Percentiles rank a stretch among this genome's conserved stretches.
These are phyloP conservation scores for Anisogramma anomala DNA, from an alignment of 2,329 filamentous ascomycete genomes.

Conservation along the genomic window DNA sequence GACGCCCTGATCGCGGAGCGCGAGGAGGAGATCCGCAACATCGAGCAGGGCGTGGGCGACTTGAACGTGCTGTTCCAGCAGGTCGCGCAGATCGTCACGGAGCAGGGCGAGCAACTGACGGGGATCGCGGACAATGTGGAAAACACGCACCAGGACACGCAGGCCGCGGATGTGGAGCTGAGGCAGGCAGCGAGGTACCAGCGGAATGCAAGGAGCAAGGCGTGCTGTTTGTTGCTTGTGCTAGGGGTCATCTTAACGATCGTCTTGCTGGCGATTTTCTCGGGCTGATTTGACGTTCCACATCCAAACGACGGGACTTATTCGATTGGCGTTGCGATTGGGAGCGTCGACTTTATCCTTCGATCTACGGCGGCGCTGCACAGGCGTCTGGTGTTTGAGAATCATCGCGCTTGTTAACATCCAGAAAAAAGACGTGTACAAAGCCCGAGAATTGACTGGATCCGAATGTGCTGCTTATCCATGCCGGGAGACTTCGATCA, in stretches of 20 bases:
- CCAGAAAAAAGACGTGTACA: too few relatives aligned
- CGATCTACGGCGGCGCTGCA: too few relatives aligned
- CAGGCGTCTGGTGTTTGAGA: too few relatives aligned
- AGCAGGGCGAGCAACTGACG: conserved; percentile 82
- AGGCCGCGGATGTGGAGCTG: conserved; percentile 76
- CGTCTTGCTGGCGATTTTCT: conserved; percentile 72
- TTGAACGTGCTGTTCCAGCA: conserved; percentile 94
- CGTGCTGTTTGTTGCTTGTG: conserved; percentile 83
- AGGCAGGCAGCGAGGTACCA: conserved; percentile 82
- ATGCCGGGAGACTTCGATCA: too few relatives aligned
- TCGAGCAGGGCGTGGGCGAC: conserved; percentile 91
- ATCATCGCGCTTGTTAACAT: too few relatives aligned
- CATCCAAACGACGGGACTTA: too few relatives aligned
- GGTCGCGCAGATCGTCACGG: conserved; percentile 92
- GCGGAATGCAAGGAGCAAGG: conserved; percentile 88
- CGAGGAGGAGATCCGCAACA: conserved; percentile 92
- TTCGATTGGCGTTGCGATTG: not conserved
- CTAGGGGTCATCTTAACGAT: conserved; percentile 81
- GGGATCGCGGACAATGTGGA: conserved; percentile 84
- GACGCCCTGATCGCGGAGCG: conserved; percentile 92
- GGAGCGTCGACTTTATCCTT: not conserved
- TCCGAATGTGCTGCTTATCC: too few relatives aligned
- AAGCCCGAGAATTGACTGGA: too few relatives aligned
- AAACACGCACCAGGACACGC: conserved; percentile 67
- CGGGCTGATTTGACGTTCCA: conserved; percentile 43